A percentile compares a stretch with the other conserved stretches of the same genome.
Evolutionary conservation across 352 stramenopile species (phyloP).

Genomic region (Pythium insidiosum): DNA sequence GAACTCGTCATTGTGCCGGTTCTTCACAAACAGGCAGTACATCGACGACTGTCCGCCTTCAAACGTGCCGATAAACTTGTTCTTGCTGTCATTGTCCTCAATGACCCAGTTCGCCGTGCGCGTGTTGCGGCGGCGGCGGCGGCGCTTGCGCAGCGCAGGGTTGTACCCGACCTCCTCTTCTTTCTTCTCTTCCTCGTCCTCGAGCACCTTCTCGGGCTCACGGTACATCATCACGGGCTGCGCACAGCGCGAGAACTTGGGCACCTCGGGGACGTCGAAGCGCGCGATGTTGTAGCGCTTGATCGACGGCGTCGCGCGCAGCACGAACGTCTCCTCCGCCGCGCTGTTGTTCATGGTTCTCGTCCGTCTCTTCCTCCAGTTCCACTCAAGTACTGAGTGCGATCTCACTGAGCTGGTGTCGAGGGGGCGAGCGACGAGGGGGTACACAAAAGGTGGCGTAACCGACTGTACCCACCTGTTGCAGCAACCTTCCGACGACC

Average conservation of each 20-base stretch:
- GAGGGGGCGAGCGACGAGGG: no score
- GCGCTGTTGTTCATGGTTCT: no score
- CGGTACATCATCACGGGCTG: slow-evolving; percentile 86
- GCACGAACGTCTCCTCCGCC: slow-evolving; percentile 67
- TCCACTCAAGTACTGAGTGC: no score
- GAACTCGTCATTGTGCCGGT: slow-evolving; percentile 84
- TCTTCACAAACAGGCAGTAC: slow-evolving; percentile 85
- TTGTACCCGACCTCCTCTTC: slow-evolving; percentile 71
- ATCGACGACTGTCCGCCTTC: slow-evolving; percentile 77
- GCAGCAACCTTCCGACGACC: no score
- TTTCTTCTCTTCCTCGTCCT: slow-evolving; percentile 78
- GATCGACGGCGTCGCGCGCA: slow-evolving; percentile 79
- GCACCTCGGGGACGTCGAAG: slow-evolving; percentile 65
- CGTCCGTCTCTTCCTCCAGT: no score
- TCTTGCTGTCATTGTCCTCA: slow-evolving; percentile 73
- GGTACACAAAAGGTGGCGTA: no score
- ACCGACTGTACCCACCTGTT: no score
- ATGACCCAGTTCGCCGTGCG: slow-evolving; percentile 79
- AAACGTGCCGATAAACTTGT: slow-evolving; percentile 77
- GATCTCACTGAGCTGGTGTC: no score
- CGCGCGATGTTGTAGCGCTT: slow-evolving; percentile 85
- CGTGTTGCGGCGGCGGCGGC: slow-evolving; percentile 65
- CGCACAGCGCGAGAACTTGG: slow-evolving; percentile 42
- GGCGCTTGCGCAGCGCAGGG: slow-evolving; percentile 62
- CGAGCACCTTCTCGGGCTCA: slow-evolving; percentile 61